Conservation (phyloP, 192 early-diverging fungal species). For the Chytriomyces confervae region DNA sequence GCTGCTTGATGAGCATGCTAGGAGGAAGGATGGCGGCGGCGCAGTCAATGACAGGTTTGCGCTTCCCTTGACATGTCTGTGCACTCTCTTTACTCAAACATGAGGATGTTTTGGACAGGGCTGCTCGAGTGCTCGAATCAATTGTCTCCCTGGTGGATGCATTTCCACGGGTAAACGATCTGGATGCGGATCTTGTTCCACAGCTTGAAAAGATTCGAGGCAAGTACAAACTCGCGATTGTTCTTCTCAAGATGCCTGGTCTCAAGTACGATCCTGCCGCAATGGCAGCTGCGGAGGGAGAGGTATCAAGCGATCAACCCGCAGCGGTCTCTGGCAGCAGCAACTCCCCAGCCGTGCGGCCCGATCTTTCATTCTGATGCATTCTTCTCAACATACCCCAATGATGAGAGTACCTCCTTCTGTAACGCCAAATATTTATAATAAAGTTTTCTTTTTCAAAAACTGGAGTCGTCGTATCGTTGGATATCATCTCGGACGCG, state of each 20-base stretch:
- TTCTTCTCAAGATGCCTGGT: conserved; percentile 22
- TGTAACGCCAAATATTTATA: no score
- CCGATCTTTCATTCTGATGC: not conserved
- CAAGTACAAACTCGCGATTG: conserved; percentile 26
- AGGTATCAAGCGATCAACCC: no score
- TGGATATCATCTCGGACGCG: no score
- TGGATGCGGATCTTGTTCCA: conserved; percentile 14
- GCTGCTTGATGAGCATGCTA: not conserved
- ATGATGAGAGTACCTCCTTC: no score
- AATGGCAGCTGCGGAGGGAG: no score
- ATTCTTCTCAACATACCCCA: not conserved
- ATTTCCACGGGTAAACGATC: conserved; percentile 23
- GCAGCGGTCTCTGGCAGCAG: not conserved
- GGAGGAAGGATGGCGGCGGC: not conserved
- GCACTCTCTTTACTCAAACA: no score
- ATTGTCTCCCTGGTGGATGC: not conserved
- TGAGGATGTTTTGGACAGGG: not conserved
- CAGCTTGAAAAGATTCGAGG: conserved; percentile 31
- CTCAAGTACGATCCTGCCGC: conserved; percentile 10
- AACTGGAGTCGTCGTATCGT: no score
- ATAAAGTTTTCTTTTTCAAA: no score
- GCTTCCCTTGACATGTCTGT: not conserved
- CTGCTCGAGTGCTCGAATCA: conserved; percentile 6
- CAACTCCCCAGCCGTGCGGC: not conserved
- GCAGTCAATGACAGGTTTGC: not conserved